A percentile compares a stretch with the other conserved stretches of the same genome.
Evolutionary conservation across 306 rosid genomes (phyloP).

Genomic region (Inga laurina): DNA sequence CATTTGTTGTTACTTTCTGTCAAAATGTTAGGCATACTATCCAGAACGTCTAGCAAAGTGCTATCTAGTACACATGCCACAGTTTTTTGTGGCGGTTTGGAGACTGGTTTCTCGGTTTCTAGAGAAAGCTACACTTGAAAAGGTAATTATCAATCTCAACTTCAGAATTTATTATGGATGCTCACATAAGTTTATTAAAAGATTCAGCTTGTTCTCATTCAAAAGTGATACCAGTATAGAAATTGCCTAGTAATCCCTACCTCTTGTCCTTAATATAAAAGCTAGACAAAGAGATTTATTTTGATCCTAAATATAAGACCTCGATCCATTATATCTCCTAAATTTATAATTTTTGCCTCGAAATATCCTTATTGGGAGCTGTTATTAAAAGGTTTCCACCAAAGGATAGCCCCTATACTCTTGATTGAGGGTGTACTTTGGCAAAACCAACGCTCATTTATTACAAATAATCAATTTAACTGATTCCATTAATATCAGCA

Average conservation of each 20-base stretch:
- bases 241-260: not conserved
- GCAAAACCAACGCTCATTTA: no score
- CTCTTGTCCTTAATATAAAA: not conserved
- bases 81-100: constrained; percentile 92
- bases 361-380: no score
- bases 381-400: no score
- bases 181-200: no score
- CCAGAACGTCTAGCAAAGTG: constrained; percentile 87
- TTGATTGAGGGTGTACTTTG: no score
- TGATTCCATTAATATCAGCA: no score
- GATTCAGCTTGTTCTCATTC: not conserved
- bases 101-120: constrained; percentile 83
- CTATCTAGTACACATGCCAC: constrained; percentile 77
- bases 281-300: no score
- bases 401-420: no score
- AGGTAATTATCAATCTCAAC: constrained; percentile 47
- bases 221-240: not conserved
- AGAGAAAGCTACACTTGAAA: constrained; percentile 84
- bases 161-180: not conserved
- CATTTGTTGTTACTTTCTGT: not conserved
- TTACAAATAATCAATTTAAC: no score
- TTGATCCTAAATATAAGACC: no score
- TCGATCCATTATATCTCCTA: no score
- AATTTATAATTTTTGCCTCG: no score
- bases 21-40: constrained; percentile 71